Percentiles rank a stretch among this genome's conserved stretches.
These are phyloP conservation scores for Blumeriella jaapii DNA, from an alignment of 2,329 filamentous ascomycete species.

Conservation along the genomic window DNA sequence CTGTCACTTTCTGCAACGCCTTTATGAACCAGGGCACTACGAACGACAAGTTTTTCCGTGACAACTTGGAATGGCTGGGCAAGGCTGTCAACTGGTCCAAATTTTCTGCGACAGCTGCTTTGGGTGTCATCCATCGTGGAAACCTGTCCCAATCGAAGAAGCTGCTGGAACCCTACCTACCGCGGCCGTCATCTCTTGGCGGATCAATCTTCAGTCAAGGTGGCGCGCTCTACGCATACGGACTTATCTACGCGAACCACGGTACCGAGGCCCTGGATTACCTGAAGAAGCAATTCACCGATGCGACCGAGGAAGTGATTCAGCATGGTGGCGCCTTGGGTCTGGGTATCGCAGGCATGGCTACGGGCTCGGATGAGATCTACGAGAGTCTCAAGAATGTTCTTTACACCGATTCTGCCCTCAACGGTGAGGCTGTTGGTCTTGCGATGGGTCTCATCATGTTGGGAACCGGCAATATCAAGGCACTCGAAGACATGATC, in stretches of 20 bases:
- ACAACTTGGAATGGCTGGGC: conserved; percentile 94
- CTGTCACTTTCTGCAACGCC: conserved; percentile 92
- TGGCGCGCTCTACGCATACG: conserved; percentile 89
- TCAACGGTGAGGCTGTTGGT: conserved; percentile 94
- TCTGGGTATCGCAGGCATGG: conserved; percentile 95
- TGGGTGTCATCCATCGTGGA: conserved; percentile 92
- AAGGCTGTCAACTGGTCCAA: conserved; percentile 99
- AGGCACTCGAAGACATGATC: conserved; percentile 91
- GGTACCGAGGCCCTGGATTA: conserved; percentile 81
- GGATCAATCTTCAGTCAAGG: conserved; percentile 94
- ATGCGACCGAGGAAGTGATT: conserved; percentile 80
- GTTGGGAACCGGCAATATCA: conserved; percentile 93
- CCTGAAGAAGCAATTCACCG: conserved; percentile 61
- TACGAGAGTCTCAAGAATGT: conserved; percentile 86
- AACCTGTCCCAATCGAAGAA: conserved; percentile 91
- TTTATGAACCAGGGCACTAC: conserved; percentile 99
- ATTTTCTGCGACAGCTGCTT: conserved; percentile 90
- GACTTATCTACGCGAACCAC: conserved; percentile 94
- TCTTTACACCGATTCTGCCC: conserved; percentile 83
- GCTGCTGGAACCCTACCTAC: conserved; percentile 87
- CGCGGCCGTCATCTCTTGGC: conserved; percentile 60
- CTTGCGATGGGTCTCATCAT: conserved; percentile 96
- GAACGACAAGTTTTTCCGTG: conserved; percentile 95
- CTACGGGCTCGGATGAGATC: conserved; percentile 78
- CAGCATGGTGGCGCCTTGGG: conserved; percentile 94